Percentiles rank a stretch among this genome's conserved stretches.
Evolutionary conservation across 352 stramenopile species (phyloP).

Genomic region (Phytophthora nicotianae): DNA sequence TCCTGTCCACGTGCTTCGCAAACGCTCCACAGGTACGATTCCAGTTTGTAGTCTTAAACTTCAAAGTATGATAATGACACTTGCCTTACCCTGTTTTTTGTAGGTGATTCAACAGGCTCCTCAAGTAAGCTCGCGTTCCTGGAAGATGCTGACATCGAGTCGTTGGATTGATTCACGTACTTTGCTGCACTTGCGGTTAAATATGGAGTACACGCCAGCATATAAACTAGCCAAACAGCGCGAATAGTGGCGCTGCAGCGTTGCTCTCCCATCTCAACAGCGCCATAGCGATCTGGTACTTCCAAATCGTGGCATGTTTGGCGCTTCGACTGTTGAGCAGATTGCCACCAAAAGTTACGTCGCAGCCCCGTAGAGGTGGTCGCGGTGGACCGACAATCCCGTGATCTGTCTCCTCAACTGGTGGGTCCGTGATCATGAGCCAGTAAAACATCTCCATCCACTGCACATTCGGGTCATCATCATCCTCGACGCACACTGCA

Average conservation of each 20-base stretch:
- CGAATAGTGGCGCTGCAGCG: slow-evolving; percentile 72
- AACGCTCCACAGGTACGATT: slow-evolving; percentile 16
- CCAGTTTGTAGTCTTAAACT: not conserved
- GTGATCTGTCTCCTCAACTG: slow-evolving; percentile 18
- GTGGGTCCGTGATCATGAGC: slow-evolving; percentile 67
- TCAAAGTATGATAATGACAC: not conserved
- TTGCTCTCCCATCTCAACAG: slow-evolving; percentile 83
- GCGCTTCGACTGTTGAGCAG: slow-evolving; percentile 64
- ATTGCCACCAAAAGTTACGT: slow-evolving; percentile 77
- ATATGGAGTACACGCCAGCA: slow-evolving; percentile 22
- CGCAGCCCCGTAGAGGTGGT: slow-evolving; percentile 39
- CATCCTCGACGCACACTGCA: slow-evolving; percentile 50
- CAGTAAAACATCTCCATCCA: slow-evolving; percentile 87
- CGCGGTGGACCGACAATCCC: slow-evolving; percentile 16
- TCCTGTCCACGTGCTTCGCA: slow-evolving; percentile 26
- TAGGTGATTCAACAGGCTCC: not conserved
- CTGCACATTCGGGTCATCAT: slow-evolving; percentile 68
- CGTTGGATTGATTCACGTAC: slow-evolving; percentile 13
- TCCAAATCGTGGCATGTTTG: slow-evolving; percentile 73
- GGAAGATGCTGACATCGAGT: slow-evolving; percentile 15
- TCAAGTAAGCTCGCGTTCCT: not conserved
- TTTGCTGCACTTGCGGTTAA: slow-evolving; percentile 16
- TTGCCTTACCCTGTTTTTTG: not conserved
- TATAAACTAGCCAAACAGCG: slow-evolving; percentile 51
- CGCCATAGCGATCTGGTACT: slow-evolving; percentile 85